Evolutionary conservation across 345 rosid genomes (phyloP), one percentile per base, ranked within the genome.

Genomic region (Salix exigua): DNA sequence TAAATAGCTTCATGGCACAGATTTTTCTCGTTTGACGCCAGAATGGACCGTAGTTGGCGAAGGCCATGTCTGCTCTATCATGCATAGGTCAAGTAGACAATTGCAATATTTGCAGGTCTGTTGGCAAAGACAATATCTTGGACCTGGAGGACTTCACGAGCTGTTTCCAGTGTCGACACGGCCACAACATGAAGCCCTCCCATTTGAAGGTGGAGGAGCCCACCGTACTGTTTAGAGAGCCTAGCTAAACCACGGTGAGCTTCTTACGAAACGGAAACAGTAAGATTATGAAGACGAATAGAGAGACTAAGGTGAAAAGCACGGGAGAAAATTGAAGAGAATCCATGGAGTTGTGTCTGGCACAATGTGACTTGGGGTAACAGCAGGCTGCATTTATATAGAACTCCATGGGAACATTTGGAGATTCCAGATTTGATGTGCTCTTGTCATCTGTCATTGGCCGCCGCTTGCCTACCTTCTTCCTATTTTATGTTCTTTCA

Each of bases 11-110:
- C 75, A 81, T 81, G 25, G 73, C 80, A 11, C 83, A 76, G 13
- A 81, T 77, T 48, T 81, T 81, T 14, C 83, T 68, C 78, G 70
- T 77, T 53, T 73, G 83, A 10, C 83, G 80, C 80, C 83, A 81
- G 42, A 81, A 81, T 2, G 80, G 72, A 23, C 80, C 83, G 44
- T 81, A 73, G 62, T 81, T 63, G 19, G 83, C 83, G 33, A 81
- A 81, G 5, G 83, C 83, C 83, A 81, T 77, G 35, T 81, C 83
- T 33, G 80, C 80, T 4, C 78, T 77, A 70, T 81, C 61, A 55
- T n/a, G n/a, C n/a, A n/a, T 77, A 81, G 17, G 83, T 76, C 26
- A 81, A 64, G 76, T 73, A 81, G 40, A 55, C 42, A 16, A 77
- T 73, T 6, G 80, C 80, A 13, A 77, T 50, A 71, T 68, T 81